These are phyloP conservation scores for Cutaneotrichosporon sp. DNA, from an alignment of 1,284 basidiomycete species.

Conservation along the genomic window DNA sequence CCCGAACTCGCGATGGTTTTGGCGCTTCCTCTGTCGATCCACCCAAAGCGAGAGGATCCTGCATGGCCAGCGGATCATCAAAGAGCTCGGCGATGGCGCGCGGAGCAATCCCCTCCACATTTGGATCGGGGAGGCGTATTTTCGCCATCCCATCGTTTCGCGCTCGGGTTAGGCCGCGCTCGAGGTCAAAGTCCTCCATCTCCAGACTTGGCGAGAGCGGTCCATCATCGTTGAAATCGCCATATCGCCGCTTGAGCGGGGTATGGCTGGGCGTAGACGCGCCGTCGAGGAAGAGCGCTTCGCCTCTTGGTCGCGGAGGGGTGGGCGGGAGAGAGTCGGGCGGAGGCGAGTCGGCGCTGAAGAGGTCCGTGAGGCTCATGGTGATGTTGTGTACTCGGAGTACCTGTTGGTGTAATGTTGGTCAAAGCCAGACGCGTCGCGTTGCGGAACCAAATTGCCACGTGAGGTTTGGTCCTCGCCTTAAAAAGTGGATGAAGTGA, in stretches of 20 bases:
- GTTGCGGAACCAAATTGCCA: conserved; percentile 7
- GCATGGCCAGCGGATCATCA: conserved; percentile 17
- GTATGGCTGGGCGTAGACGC: neutral
- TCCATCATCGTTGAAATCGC: neutral
- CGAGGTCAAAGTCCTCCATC: neutral
- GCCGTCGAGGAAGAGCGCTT: conserved; percentile 13
- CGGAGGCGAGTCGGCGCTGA: conserved; percentile 35
- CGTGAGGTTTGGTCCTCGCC: neutral
- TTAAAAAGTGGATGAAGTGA: too few relatives aligned
- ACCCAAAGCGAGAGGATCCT: conserved; percentile 16
- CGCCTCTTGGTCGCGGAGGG: neutral
- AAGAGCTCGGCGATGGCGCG: conserved; percentile 9
- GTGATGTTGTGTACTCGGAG: neutral
- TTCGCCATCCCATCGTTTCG: neutral
- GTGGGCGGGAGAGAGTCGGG: conserved; percentile 6
- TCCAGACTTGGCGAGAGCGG: neutral
- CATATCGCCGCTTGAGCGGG: neutral
- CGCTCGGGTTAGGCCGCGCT: neutral
- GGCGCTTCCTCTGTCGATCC: conserved; percentile 37
- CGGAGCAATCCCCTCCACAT: conserved; percentile 3
- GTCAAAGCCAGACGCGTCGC: conserved; percentile 5
- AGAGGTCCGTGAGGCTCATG: conserved; percentile 21
- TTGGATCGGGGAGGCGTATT: neutral
- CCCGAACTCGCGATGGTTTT: conserved; percentile 59
- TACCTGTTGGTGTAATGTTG: conserved; percentile 8